Base-by-base conservation (phyloP, 306 rosid species). In the Cucurbita moschata region DNA sequence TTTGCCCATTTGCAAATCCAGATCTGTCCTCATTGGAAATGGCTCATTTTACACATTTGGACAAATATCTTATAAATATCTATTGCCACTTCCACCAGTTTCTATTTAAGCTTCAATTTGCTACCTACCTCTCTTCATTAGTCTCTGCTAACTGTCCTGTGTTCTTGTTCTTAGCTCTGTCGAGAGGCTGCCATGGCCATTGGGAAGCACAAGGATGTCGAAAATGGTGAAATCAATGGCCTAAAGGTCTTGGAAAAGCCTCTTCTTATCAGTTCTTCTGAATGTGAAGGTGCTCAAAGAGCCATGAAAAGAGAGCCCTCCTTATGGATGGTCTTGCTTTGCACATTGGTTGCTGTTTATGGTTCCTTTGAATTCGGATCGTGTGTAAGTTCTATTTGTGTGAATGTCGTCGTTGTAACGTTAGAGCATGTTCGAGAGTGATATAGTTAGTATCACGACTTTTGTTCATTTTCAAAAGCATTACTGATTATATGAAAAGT, bases 281-380 rank as follows among this genome's bases (percentile, higher is more conserved):
- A 64, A 8, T 64, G 50, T 62, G 68, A 62, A 62, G 47, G 10
- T 59, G n/a, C 16, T 62, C 47, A 62, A 62, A 62, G 11, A 15
- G 47, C 18, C 6, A 1, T 62, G 26, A 62, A 38, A 63, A 63
- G 30, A 39, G 70, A 63, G 30, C 7, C 70, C 70, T 16, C 70
- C 30, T 38, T 63, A 5, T 84, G 88, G 77, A 88, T 90, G 96
- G 96, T 90, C 75, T 75, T 90, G 60, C 77, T 92, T 10, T 80
- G 91, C 79, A 92, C 98, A 15, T 78, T 76, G 53, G 92, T 90
- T 79, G 87, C 91, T 57, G 96, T 90, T 81, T 85, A 87, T 83
- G 98, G 96, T 58, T 92, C 98, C 26, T 90, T 88, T 39, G 84
- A 88, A 42, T 92, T 92, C 66, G 98, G 98, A 83, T 90, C 92